phyloP scores from a whole-genome alignment of 345 rosid species.

The Brassica cretica region DNA sequence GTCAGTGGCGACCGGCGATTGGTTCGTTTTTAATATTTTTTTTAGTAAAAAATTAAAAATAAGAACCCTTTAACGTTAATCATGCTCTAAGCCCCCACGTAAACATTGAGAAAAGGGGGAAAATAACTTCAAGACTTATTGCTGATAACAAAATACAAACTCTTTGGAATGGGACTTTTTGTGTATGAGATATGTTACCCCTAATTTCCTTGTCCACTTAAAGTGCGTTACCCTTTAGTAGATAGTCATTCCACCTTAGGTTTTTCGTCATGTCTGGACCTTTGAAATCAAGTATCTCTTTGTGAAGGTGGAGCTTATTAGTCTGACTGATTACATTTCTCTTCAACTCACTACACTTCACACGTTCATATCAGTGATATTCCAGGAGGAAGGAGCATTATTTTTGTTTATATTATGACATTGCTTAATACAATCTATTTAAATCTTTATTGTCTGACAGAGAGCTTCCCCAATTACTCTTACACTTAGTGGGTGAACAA shows the following conservation, averaged over 20 bases:
- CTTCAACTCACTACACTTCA: neutral
- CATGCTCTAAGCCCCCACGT: neutral
- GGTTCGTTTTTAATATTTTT: too few relatives aligned
- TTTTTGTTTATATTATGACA: neutral
- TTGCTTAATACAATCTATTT: neutral
- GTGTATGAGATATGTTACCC: neutral
- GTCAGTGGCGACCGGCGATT: too few relatives aligned
- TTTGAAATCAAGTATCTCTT: neutral
- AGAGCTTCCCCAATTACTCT: neutral
- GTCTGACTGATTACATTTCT: neutral
- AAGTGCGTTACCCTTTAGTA: constrained; percentile 15
- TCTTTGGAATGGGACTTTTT: neutral
- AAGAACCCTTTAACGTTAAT: too few relatives aligned
- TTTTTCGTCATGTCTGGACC: neutral
- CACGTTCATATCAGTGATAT: neutral
- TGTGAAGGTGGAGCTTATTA: neutral
- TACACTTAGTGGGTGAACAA: neutral
- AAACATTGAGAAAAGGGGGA: neutral
- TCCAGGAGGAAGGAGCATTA: neutral
- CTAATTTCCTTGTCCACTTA: constrained; percentile 4
- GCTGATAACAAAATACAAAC: neutral
- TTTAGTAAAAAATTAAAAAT: too few relatives aligned
- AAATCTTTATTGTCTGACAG: neutral
- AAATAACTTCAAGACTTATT: neutral
- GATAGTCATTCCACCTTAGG: neutral